phyloP scores from a whole-genome alignment of 805 yeast species.

The Teunomyces lycoperdinae region DNA sequence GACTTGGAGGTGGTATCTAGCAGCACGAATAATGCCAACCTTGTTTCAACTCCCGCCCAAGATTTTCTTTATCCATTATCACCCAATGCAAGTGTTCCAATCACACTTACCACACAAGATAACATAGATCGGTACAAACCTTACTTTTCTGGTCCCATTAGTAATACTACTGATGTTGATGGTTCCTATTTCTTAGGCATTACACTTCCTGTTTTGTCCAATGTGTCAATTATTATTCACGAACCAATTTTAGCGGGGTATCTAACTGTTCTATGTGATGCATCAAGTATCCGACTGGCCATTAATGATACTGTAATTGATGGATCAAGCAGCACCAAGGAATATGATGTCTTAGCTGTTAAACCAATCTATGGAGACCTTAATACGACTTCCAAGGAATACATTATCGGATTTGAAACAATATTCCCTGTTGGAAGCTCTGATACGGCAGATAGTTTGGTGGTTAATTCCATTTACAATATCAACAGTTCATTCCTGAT shows the following conservation, averaged over 20 bases:
- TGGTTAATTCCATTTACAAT: constrained; percentile 22
- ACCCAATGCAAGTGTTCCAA: constrained; percentile 43
- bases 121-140: constrained; percentile 9
- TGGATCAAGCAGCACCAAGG: constrained; percentile 10
- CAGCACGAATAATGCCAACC: constrained; percentile 24
- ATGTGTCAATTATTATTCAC: constrained; percentile 64
- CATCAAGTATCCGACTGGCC: constrained; percentile 29
- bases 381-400: constrained; percentile 22
- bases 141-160: constrained; percentile 64
- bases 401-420: constrained; percentile 46
- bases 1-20: constrained; percentile 46
- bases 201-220: constrained; percentile 72
- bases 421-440: constrained; percentile 26
- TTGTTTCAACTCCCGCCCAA: constrained; percentile 26
- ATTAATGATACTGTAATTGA: constrained; percentile 18
- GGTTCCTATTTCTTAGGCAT: constrained; percentile 61
- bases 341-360: constrained; percentile 32
- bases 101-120: constrained; percentile 23
- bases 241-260: constrained; percentile 66
- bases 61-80: constrained; percentile 50
- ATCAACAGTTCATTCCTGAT: constrained; percentile 27
- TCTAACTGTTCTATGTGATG: constrained; percentile 51
- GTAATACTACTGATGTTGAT: constrained; percentile 30
- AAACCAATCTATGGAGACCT: constrained; percentile 24
- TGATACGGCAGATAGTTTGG: constrained; percentile 6